phyloP scores from a whole-genome alignment of 208 protist species.

The Baffinella frigidus region DNA sequence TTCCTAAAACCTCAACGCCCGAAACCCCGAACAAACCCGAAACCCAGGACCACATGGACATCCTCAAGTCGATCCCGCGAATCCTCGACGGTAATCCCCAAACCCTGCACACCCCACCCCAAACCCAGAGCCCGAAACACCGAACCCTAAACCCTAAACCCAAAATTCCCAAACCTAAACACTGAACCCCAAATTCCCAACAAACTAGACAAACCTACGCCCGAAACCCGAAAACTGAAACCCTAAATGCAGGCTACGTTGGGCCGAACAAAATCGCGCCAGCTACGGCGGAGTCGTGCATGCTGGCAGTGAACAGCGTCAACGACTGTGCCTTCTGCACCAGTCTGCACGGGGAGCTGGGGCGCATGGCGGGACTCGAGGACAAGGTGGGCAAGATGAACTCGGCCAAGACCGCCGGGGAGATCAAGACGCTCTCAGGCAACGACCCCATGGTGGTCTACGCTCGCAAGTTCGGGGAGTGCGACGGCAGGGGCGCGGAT shows the following conservation, averaged over 20 bases:
- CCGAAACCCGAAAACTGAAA: too few relatives aligned
- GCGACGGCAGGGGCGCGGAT: not conserved
- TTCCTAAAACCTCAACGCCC: too few relatives aligned
- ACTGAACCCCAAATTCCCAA: too few relatives aligned
- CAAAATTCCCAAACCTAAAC: too few relatives aligned
- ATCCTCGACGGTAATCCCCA: too few relatives aligned
- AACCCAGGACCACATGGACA: not conserved
- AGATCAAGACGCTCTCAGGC: not conserved
- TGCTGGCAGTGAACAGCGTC: not conserved
- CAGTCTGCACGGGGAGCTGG: not conserved
- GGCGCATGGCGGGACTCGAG: not conserved
- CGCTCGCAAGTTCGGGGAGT: not conserved
- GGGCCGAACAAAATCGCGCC: not conserved
- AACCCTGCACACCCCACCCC: too few relatives aligned
- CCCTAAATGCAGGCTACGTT: not conserved
- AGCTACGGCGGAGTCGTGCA: not conserved
- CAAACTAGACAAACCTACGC: too few relatives aligned
- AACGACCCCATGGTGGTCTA: not conserved
- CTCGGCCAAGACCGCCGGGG: not conserved
- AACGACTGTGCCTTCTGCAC: not conserved
- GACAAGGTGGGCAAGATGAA: not conserved
- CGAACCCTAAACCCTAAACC: too few relatives aligned
- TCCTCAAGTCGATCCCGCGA: not conserved
- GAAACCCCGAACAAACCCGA: too few relatives aligned
- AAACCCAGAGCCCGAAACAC: too few relatives aligned